Evolutionary conservation across 345 rosid genomes (phyloP).

Genomic region (Brassica juncea): DNA sequence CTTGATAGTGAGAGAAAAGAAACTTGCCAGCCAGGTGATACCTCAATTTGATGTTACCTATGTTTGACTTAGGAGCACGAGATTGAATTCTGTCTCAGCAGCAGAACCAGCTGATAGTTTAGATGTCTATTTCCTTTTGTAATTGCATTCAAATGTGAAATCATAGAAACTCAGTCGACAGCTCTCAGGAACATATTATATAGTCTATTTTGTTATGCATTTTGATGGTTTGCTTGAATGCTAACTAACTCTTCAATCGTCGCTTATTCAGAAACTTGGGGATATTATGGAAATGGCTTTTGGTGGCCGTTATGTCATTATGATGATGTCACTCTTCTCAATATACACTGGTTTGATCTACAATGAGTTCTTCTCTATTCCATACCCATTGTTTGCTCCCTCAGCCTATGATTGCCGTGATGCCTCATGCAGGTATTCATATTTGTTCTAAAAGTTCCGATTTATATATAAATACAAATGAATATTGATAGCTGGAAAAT

Average conservation of each 20-base stretch:
- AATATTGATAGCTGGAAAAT: not conserved
- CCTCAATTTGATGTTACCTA: conserved; percentile 11
- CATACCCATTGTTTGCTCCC: conserved; percentile 78
- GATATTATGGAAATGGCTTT: conserved; percentile 95
- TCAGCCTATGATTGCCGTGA: conserved; percentile 99
- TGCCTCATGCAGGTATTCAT: conserved; percentile 75
- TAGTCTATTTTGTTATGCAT: too few species aligned
- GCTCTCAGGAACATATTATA: too few species aligned
- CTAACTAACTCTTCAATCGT: conserved; percentile 28
- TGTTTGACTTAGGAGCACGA: too few species aligned
- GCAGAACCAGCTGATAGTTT: too few species aligned
- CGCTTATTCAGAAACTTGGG: conserved; percentile 72
- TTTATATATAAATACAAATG: not conserved
- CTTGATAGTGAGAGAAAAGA: conserved; percentile 80
- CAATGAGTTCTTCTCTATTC: conserved; percentile 96
- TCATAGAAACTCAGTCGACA: too few species aligned
- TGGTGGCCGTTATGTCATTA: conserved; percentile 93
- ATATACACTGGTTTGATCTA: conserved; percentile 90
- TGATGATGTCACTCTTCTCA: conserved; percentile 94
- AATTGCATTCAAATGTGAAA: too few species aligned
- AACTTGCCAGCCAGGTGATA: conserved; percentile 86
- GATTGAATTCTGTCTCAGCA: too few species aligned
- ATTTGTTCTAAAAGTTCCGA: conserved; percentile 14
- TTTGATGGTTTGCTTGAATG: not conserved
- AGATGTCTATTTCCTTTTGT: too few species aligned